These are phyloP conservation scores for Circinella minor DNA, from an alignment of 371 early-diverging fungal genomes.

Conservation along the genomic window DNA sequence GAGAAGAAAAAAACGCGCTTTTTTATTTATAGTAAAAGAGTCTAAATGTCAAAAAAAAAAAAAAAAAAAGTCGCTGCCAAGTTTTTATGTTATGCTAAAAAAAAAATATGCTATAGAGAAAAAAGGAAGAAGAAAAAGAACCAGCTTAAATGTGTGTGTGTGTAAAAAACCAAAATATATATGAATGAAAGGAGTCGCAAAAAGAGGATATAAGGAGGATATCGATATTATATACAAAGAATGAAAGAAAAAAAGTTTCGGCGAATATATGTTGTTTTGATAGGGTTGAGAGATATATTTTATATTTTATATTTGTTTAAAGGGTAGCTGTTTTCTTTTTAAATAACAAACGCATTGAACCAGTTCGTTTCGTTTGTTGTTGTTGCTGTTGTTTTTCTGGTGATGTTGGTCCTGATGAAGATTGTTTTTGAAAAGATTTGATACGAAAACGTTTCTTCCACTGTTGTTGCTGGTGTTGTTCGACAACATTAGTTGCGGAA, in stretches of 20 bases:
- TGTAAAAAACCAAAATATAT: background rate
- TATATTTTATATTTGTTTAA: background rate
- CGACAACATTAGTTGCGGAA: background rate
- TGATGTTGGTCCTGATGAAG: background rate
- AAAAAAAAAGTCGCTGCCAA: background rate
- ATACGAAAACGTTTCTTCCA: background rate
- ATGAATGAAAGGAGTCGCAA: background rate
- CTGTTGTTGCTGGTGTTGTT: background rate
- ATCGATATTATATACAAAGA: background rate
- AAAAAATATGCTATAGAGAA: no score
- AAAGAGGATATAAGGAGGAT: background rate
- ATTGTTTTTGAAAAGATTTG: conserved; percentile 2
- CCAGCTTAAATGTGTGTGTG: background rate
- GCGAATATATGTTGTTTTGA: no score
- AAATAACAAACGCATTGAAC: background rate
- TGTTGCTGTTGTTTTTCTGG: background rate
- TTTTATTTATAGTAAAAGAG: background rate
- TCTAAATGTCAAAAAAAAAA: conserved; percentile 1
- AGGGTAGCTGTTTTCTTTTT: background rate
- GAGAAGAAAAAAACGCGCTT: background rate
- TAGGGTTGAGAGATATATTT: no score
- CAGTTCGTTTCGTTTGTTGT: background rate
- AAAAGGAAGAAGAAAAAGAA: background rate
- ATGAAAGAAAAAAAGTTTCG: background rate
- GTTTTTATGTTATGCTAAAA: no score